Conservation (phyloP, 495 filamentous ascomycete genomes). For the Xylaria telfairii region DNA sequence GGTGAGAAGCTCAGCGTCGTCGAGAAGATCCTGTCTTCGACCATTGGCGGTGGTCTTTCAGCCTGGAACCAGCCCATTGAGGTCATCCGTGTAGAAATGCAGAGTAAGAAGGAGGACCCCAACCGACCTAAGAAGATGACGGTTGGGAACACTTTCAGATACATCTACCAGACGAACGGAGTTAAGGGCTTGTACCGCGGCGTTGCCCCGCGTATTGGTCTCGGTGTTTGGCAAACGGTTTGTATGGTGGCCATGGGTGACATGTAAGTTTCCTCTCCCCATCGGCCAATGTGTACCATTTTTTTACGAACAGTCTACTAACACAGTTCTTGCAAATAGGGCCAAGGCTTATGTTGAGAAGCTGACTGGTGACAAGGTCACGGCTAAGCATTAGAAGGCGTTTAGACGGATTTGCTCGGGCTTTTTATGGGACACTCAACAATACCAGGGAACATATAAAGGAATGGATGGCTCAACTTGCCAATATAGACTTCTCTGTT, state of each 20-base stretch:
- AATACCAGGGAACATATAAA: slow-evolving; percentile 16
- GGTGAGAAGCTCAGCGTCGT: slow-evolving; percentile 72
- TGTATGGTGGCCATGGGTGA: slow-evolving; percentile 99
- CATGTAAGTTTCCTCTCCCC: slow-evolving; percentile 70
- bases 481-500: slow-evolving; percentile 20
- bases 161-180: slow-evolving; percentile 90
- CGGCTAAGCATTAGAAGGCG: slow-evolving; percentile 88
- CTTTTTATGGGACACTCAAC: slow-evolving; percentile 20
- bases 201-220: slow-evolving; percentile 89
- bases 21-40: slow-evolving; percentile 91
- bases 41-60: slow-evolving; percentile 88
- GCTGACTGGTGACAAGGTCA: slow-evolving; percentile 90
- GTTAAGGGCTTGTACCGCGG: slow-evolving; percentile 94
- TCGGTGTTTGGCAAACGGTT: slow-evolving; percentile 98
- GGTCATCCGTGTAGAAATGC: slow-evolving; percentile 99
- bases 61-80: slow-evolving; percentile 99
- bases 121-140: slow-evolving; percentile 99
- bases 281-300: slow-evolving; percentile 1
- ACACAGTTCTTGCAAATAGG: slow-evolving; percentile 56
- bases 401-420: slow-evolving; percentile 32
- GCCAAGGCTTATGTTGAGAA: slow-evolving; percentile 98
- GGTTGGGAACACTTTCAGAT: slow-evolving; percentile 87
- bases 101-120: slow-evolving; percentile 96
- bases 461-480: slow-evolving; percentile 16
- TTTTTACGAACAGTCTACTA: slow-evolving; percentile 23